Conservation (phyloP, 495 filamentous ascomycete genomes). For the Acidomyces sp. region DNA sequence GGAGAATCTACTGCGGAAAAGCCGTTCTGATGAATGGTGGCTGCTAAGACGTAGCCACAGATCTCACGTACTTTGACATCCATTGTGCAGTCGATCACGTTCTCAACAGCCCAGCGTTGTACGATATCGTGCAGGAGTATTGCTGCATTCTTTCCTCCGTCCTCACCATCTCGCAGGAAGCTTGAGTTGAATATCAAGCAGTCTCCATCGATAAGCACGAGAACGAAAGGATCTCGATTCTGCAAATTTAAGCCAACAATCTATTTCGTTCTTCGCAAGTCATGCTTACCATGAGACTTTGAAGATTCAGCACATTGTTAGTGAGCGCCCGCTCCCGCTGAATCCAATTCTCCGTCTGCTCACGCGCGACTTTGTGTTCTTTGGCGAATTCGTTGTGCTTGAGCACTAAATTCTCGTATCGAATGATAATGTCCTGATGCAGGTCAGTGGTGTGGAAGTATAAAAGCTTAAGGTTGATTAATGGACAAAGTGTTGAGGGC, state of each 20-base stretch:
- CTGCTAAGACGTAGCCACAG: too few relatives aligned
- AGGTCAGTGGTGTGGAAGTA: not conserved
- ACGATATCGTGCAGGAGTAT: conserved; percentile 39
- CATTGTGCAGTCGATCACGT: conserved; percentile 22
- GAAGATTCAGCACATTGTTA: conserved; percentile 5
- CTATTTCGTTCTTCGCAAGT: not conserved
- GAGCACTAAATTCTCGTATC: conserved; percentile 12
- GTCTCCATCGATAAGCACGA: conserved; percentile 50
- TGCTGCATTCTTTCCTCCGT: conserved; percentile 46
- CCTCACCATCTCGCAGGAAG: conserved; percentile 31
- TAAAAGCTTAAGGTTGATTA: not conserved
- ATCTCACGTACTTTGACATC: conserved; percentile 35
- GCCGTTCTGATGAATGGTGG: too few relatives aligned
- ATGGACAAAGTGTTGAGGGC: not conserved
- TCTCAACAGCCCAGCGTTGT: conserved; percentile 7
- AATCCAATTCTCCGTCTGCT: not conserved
- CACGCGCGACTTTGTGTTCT: conserved; percentile 4
- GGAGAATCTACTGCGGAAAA: too few relatives aligned
- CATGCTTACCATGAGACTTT: conserved; percentile 9
- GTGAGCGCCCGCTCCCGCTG: not conserved
- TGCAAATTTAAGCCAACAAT: not conserved
- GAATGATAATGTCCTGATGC: conserved; percentile 14
- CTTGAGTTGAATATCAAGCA: conserved; percentile 48
- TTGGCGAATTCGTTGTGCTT: conserved; percentile 11
- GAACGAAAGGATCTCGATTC: conserved; percentile 43